Evolutionary conservation across 352 stramenopile species (phyloP).

Genomic region (Nothophytophthora sp.): DNA sequence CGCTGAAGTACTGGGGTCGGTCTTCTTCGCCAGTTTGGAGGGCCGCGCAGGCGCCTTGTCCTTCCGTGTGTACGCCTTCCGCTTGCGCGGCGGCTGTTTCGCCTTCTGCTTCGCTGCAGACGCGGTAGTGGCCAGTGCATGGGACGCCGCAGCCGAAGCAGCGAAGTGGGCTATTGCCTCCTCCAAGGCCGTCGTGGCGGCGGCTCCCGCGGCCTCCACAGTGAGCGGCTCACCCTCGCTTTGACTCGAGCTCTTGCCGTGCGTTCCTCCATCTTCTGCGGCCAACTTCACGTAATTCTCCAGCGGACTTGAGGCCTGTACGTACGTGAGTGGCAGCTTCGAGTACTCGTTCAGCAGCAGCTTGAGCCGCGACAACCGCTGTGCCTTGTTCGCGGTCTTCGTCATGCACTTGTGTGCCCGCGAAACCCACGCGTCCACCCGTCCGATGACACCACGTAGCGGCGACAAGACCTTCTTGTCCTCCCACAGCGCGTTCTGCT

Average conservation of each 20-base stretch:
- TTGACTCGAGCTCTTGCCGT: slow-evolving; percentile 14
- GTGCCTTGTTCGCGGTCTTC: slow-evolving; percentile 58
- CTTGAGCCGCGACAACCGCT: slow-evolving; percentile 66
- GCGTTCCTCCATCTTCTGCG: slow-evolving; percentile 4
- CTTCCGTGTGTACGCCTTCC: slow-evolving; percentile 65
- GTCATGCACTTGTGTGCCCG: slow-evolving; percentile 77
- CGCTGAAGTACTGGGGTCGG: slow-evolving; percentile 1
- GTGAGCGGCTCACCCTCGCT: slow-evolving; percentile 17
- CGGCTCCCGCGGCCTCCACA: slow-evolving; percentile 25
- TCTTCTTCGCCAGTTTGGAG: slow-evolving; percentile 58
- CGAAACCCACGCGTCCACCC: slow-evolving; percentile 82
- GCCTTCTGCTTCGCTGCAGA: slow-evolving; percentile 3
- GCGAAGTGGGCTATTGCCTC: slow-evolving; percentile 40
- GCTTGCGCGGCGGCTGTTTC: slow-evolving; percentile 60
- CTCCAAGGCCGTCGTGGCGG: slow-evolving; percentile 36
- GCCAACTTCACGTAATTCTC: slow-evolving; percentile 39
- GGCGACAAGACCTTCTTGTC: slow-evolving; percentile 68
- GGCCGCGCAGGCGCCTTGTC: slow-evolving; percentile 40
- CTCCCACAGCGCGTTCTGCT: slow-evolving; percentile 65
- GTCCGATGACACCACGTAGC: slow-evolving; percentile 69
- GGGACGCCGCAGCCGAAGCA: slow-evolving; percentile 15
- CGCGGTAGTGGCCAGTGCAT: slow-evolving; percentile 6
- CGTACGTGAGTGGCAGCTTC: slow-evolving; percentile 81
- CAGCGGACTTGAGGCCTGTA: slow-evolving; percentile 32
- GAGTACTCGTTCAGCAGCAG: slow-evolving; percentile 87